Conservation (phyloP, 805 yeast genomes). For the Spathaspora sp. region DNA sequence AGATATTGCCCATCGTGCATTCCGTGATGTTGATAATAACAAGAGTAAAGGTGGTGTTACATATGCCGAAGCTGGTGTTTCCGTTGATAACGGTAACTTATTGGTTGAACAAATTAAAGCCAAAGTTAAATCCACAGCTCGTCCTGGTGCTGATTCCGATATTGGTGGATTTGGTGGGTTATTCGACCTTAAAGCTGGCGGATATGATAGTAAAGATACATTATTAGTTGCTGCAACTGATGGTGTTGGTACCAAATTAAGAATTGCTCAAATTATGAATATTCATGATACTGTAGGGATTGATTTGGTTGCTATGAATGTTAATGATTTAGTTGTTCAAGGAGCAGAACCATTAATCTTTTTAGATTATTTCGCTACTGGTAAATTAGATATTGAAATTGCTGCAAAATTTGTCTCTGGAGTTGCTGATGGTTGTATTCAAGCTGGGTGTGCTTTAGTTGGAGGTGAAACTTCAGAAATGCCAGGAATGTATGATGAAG, state of each 20-base stretch:
- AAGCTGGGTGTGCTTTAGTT: conserved; percentile 94
- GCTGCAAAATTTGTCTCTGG: conserved; percentile 91
- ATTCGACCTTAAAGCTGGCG: conserved; percentile 86
- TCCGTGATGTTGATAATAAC: conserved; percentile 46
- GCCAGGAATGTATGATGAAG: conserved; percentile 97
- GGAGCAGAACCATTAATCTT: conserved; percentile 98
- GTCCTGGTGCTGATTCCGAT: conserved; percentile 96
- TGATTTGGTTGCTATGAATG: conserved; percentile 98
- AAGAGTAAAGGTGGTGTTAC: conserved; percentile 50
- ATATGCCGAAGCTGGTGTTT: conserved; percentile 94
- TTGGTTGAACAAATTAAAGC: conserved; percentile 88
- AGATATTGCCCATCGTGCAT: conserved; percentile 96
- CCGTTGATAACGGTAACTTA: conserved; percentile 91
- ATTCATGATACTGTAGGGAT: conserved; percentile 98
- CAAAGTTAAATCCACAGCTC: conserved; percentile 84
- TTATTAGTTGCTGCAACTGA: conserved; percentile 95
- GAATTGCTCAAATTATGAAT: conserved; percentile 85
- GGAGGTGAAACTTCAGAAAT: conserved; percentile 99
- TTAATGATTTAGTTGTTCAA: conserved; percentile 94
- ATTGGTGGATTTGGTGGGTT: conserved; percentile 99
- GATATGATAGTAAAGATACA: conserved; percentile 76
- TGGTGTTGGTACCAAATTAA: conserved; percentile 97
- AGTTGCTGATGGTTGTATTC: conserved; percentile 94
- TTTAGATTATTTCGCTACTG: conserved; percentile 95
- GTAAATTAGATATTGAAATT: conserved; percentile 76